phyloP scores from a whole-genome alignment of 2,329 filamentous ascomycete genomes.

The Dactylellina sp. region DNA sequence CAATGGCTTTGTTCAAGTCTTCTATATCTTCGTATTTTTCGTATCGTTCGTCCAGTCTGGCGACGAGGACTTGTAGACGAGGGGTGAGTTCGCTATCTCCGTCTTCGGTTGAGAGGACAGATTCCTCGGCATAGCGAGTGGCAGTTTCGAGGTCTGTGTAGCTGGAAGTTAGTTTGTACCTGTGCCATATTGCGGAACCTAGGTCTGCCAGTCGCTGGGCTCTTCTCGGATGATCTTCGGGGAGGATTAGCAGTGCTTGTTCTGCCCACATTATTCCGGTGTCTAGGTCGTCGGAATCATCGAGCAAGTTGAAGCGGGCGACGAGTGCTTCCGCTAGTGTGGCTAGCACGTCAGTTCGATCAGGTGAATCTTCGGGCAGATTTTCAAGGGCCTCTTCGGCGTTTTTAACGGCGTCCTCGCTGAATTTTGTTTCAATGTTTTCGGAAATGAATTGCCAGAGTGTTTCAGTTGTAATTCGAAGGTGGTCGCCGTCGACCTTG shows the following conservation, averaged over 20 bases:
- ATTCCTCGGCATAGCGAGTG: constrained; percentile 7
- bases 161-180: constrained; percentile 1
- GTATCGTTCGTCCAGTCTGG: constrained; percentile 12
- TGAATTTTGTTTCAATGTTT: not conserved
- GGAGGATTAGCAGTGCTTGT: constrained; percentile 11
- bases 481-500: not conserved
- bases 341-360: constrained; percentile 10
- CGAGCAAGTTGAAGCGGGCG: not conserved
- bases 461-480: not conserved
- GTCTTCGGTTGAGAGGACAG: constrained; percentile 3
- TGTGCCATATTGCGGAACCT: not conserved
- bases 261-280: constrained; percentile 27
- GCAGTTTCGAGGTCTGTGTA: constrained; percentile 12
- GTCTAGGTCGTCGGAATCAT: constrained; percentile 20
- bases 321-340: constrained; percentile 3
- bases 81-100: constrained; percentile 2
- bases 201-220: constrained; percentile 1
- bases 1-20: constrained; percentile 15
- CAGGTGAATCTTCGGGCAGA: constrained; percentile 13
- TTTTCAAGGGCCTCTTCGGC: constrained; percentile 18
- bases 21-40: not conserved
- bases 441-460: not conserved
- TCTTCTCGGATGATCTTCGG: constrained; percentile 5
- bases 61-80: constrained; percentile 12
- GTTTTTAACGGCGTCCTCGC: not conserved